Evolutionary conservation across 306 rosid species (phyloP), one percentile per base, ranked within the genome.

Genomic region (Gastrolobium villosum): DNA sequence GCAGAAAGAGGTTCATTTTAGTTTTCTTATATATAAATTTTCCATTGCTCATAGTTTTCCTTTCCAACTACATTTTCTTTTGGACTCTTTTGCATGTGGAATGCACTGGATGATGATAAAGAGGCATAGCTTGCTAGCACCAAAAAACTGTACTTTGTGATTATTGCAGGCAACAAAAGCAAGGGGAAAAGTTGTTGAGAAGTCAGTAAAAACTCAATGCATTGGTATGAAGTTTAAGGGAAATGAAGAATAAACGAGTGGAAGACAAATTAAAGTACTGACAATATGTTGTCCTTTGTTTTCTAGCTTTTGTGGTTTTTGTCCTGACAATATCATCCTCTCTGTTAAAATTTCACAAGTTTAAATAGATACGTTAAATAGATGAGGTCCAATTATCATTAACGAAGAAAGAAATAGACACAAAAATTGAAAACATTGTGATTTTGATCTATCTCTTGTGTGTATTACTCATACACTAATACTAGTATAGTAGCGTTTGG

Each of bases 101-200:
- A 50, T 28, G 36, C 5, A 4, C 7, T 32, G 15, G 65, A 10
- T 9, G 41, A 39, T 34, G 2, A 13, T 60, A 10, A 59, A n/a
- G 11, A 62, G 30, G 6, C 31, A n/a, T 4, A 50, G 4, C 1
- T 14, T 26, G 9, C 14, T 46, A 31, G 20, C 40, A 31, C 55
- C 26, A 4, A 46, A 63, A 36, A n/a, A 11, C n/a, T 36, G 39
- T 26, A 7, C 28, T 20, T 35, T 50, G 8, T 64, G 65, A 65
- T 30, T 28, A 39, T 49, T 76, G 81, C 81, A 76, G 81, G 81
- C 74, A 65, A 65, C 44, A 9, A 76, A 76, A 26, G 66, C 81
- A 20, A 65, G 74, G 74, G 15, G 65, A 59, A 65, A 74, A 65
- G n/a, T 39, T 52, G 40, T 30, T 5, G n/a, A 65, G 45, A 34